Conservation (phyloP, 805 yeast species). For the Komagataella pastoris region DNA sequence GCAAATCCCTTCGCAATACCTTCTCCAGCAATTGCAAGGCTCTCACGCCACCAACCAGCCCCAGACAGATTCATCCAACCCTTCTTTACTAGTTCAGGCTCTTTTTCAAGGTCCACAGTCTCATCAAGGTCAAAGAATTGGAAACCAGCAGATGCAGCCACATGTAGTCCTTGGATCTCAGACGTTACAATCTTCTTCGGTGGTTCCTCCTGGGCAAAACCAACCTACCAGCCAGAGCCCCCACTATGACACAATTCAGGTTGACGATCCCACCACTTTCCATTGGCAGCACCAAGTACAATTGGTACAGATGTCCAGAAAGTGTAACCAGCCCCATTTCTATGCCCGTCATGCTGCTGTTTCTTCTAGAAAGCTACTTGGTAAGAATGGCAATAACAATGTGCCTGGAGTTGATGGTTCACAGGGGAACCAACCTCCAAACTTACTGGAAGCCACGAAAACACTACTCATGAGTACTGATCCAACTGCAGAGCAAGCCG, state of each 20-base stretch:
- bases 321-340: slow-evolving; percentile 56
- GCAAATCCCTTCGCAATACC: slow-evolving; percentile 7
- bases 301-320: slow-evolving; percentile 58
- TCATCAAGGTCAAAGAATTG: slow-evolving; percentile 17
- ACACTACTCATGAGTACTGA: slow-evolving; percentile 17
- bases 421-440: slow-evolving; percentile 4
- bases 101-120: slow-evolving; percentile 25
- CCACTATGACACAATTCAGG: slow-evolving; percentile 18
- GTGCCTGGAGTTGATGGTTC: slow-evolving; percentile 1
- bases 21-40: slow-evolving; percentile 4
- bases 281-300: slow-evolving; percentile 76
- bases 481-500: slow-evolving; percentile 9
- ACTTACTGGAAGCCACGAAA: slow-evolving; percentile 27
- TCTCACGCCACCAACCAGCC: slow-evolving; percentile 4
- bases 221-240: slow-evolving; percentile 13
- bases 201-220: slow-evolving; percentile 1
- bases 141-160: slow-evolving; percentile 15
- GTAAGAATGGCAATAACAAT: slow-evolving; percentile 10
- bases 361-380: slow-evolving; percentile 32
- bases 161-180: slow-evolving; percentile 11
- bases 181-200: slow-evolving; percentile 3
- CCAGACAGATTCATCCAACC: slow-evolving; percentile 12
- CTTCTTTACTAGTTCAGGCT: slow-evolving; percentile 24
- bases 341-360: slow-evolving; percentile 79
- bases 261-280: slow-evolving; percentile 18